phyloP scores from a whole-genome alignment of 1,284 basidiomycete species.

The Naganishia sp. region DNA sequence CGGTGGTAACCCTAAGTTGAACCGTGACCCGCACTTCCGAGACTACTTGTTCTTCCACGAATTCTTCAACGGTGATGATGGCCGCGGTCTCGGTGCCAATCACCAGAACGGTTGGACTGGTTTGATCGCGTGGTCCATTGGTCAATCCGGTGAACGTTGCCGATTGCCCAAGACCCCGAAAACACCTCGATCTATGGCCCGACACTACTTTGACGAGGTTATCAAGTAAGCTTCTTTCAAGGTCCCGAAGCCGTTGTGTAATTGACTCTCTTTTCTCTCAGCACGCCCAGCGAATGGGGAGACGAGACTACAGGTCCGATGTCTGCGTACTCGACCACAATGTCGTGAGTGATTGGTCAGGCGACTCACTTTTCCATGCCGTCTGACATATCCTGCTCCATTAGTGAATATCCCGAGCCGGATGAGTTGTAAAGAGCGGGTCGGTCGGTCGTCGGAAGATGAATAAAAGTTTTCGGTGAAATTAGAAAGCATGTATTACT shows the following conservation, averaged over 20 bases:
- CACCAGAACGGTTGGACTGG: constrained; percentile 99
- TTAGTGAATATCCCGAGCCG: constrained; percentile 39
- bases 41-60: constrained; percentile 97
- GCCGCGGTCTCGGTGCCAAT: constrained; percentile 88
- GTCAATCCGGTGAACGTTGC: constrained; percentile 80
- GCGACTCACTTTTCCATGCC: neutral
- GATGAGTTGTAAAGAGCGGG: constrained; percentile 36
- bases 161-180: constrained; percentile 80
- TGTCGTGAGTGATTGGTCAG: constrained; percentile 17
- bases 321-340: constrained; percentile 34
- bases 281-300: constrained; percentile 48
- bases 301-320: constrained; percentile 45
- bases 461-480: neutral
- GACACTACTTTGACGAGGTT: constrained; percentile 86
- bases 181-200: constrained; percentile 83
- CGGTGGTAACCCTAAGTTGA: constrained; percentile 81
- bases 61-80: constrained; percentile 72
- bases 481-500: constrained; percentile 10
- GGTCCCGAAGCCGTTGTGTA: neutral
- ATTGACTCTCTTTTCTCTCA: constrained; percentile 2
- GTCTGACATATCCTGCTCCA: neutral
- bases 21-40: constrained; percentile 92
- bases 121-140: constrained; percentile 85
- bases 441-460: neutral
- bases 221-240: constrained; percentile 38